phyloP scores from a whole-genome alignment of 148 eudicot genomes.

The Cornus florida region DNA sequence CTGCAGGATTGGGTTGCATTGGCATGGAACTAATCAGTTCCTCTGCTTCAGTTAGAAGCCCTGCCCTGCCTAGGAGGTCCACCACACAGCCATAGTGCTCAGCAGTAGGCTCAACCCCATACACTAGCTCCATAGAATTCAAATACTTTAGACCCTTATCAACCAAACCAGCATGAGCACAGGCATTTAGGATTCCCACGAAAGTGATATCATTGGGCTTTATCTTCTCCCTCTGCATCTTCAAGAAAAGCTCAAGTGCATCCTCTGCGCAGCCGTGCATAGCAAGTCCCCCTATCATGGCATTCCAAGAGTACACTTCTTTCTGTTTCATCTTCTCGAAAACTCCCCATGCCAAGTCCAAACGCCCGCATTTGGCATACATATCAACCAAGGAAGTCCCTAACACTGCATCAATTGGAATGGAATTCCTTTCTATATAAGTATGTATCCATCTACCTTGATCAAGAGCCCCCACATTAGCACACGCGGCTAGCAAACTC shows the following conservation, averaged over 20 bases:
- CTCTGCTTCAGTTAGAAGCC: constrained; percentile 34
- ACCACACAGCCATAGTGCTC: constrained; percentile 47
- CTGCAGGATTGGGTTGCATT: constrained; percentile 29
- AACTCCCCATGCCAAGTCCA: constrained; percentile 39
- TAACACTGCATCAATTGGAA: constrained; percentile 29
- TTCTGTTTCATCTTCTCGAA: constrained; percentile 28
- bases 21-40: constrained; percentile 34
- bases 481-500: constrained; percentile 36
- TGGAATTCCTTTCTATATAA: constrained; percentile 20
- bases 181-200: constrained; percentile 34
- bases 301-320: constrained; percentile 40
- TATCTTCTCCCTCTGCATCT: constrained; percentile 24
- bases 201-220: constrained; percentile 33
- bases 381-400: constrained; percentile 46
- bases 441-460: constrained; percentile 48
- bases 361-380: constrained; percentile 44
- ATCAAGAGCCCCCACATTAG: constrained; percentile 38
- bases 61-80: constrained; percentile 43
- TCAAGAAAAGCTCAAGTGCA: constrained; percentile 34
- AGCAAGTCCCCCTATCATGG: constrained; percentile 49
- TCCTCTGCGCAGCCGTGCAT: constrained; percentile 32
- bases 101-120: constrained; percentile 32
- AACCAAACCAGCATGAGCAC: constrained; percentile 47
- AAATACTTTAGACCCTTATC: constrained; percentile 35
- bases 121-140: constrained; percentile 21